Conservation (phyloP, 2,329 filamentous ascomycete genomes). For the Elsinoe batatas region DNA sequence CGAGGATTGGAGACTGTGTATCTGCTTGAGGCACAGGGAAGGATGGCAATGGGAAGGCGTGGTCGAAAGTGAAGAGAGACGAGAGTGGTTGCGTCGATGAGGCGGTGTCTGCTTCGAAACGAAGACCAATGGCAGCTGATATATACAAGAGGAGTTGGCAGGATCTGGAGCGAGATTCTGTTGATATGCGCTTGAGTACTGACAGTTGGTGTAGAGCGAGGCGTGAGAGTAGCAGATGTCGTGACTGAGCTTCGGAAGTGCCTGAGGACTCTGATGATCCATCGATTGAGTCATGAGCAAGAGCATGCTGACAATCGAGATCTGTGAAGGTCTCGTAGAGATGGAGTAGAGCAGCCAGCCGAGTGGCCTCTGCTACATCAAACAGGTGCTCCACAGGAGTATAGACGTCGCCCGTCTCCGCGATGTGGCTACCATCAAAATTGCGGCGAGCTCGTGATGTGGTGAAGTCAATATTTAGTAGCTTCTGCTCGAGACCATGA, state of each 20-base stretch:
- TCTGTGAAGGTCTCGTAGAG: conserved; percentile 14
- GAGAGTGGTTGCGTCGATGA: neutral
- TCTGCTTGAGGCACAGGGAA: neutral
- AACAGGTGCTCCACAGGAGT: conserved; percentile 15
- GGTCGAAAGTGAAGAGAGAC: neutral
- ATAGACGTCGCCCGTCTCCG: conserved; percentile 12
- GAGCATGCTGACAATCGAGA: neutral
- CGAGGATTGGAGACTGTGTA: too few species aligned
- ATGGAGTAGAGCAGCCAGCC: conserved; percentile 14
- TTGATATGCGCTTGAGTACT: neutral
- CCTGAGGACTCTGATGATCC: neutral
- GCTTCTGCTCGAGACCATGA: conserved; percentile 13
- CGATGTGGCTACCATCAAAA: neutral
- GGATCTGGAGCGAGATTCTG: neutral
- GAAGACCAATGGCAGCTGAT: neutral
- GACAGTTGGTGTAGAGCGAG: neutral
- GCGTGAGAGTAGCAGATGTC: too few species aligned
- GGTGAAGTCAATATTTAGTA: conserved; percentile 11
- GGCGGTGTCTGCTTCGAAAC: neutral
- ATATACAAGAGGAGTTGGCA: neutral
- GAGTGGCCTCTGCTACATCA: conserved; percentile 15
- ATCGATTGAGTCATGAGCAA: neutral
- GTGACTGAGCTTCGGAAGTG: neutral
- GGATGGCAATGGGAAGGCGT: neutral
- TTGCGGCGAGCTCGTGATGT: neutral